Evolutionary conservation across 176 grass and related monocot species (phyloP).

Genomic region (Alopecurus myosuroides): DNA sequence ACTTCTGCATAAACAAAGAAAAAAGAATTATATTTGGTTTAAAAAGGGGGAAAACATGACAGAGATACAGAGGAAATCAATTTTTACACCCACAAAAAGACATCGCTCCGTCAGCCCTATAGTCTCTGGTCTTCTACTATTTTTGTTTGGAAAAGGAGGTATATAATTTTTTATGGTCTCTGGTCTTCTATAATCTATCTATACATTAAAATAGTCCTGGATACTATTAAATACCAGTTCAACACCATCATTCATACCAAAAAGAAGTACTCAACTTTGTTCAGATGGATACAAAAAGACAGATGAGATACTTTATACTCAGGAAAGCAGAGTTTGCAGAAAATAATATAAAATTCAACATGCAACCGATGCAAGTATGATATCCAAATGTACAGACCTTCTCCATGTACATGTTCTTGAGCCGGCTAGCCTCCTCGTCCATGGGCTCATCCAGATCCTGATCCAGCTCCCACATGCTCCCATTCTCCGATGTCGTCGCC

Average conservation of each 20-base stretch:
- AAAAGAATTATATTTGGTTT: background rate
- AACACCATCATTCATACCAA: background rate
- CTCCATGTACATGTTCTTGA: conserved; percentile 76
- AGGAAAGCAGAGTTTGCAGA: background rate
- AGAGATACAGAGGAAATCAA: background rate
- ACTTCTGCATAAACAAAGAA: conserved; percentile 60
- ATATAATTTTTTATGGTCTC: background rate
- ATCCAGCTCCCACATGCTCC: conserved; percentile 76
- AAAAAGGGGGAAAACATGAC: background rate
- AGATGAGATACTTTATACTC: background rate
- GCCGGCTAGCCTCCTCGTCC: conserved; percentile 61
- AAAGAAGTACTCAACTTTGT: background rate
- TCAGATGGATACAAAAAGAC: conserved; percentile 10
- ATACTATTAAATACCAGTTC: background rate
- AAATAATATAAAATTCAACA: background rate
- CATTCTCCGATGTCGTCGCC: conserved; percentile 43
- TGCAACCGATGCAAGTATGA: conserved; percentile 11
- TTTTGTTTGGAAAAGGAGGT: no score
- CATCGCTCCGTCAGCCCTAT: background rate
- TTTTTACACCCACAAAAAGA: conserved; percentile 1
- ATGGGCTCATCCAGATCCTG: conserved; percentile 85
- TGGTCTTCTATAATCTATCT: background rate
- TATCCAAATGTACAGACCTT: conserved; percentile 47
- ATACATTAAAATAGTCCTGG: background rate
- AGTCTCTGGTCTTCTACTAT: background rate